These are phyloP conservation scores for Grosmannia serpens DNA, from an alignment of 2,329 filamentous ascomycete genomes.

Conservation along the genomic window DNA sequence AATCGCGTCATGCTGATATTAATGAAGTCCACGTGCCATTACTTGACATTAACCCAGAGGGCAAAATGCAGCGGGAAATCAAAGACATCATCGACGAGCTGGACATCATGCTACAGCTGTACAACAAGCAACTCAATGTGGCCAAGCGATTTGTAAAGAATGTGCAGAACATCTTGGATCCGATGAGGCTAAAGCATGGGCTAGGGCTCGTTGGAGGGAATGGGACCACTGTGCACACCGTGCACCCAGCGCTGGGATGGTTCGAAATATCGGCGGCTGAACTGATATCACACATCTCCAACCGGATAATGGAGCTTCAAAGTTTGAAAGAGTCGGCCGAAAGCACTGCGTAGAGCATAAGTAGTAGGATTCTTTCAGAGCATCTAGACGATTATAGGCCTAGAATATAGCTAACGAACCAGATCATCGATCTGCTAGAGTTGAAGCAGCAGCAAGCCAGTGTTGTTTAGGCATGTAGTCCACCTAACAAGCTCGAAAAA, in stretches of 20 bases:
- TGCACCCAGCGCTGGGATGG: no score
- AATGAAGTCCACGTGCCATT: conserved; percentile 14
- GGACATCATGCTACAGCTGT: conserved; percentile 31
- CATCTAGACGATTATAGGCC: no score
- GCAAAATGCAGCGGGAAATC: conserved; percentile 28
- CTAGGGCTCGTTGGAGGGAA: no score
- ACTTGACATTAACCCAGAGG: conserved; percentile 31
- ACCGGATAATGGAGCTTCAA: conserved; percentile 23
- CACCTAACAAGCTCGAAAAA: conserved; percentile 25
- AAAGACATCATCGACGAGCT: conserved; percentile 37
- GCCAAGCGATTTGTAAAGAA: conserved; percentile 18
- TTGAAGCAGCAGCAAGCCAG: conserved; percentile 35
- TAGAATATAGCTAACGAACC: background rate
- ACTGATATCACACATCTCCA: conserved; percentile 14
- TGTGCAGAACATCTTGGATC: conserved; percentile 10
- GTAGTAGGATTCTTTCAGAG: conserved; percentile 3
- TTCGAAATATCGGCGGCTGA: conserved; percentile 19
- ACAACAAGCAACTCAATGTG: conserved; percentile 22
- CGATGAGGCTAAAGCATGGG: no score
- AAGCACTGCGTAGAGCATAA: conserved; percentile 21
- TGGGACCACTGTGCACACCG: no score
- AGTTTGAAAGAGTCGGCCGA: conserved; percentile 20
- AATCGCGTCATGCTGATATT: background rate
- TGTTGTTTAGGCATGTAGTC: conserved; percentile 31
- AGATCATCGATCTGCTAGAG: conserved; percentile 27